phyloP scores from a whole-genome alignment of 768 basidiomycete species.

The Tylopilus subfusipes region DNA sequence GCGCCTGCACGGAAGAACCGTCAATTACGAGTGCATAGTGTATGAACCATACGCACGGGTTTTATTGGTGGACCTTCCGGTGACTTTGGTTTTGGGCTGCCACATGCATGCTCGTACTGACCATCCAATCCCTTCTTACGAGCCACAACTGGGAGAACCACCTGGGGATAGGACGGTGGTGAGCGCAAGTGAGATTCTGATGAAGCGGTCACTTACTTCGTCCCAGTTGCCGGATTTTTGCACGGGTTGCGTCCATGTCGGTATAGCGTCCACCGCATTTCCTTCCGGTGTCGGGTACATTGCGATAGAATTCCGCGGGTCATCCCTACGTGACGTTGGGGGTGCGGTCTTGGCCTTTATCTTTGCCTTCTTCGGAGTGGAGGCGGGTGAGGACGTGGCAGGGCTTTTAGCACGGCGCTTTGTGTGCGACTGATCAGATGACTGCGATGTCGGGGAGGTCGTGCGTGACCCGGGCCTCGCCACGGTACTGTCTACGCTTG shows the following conservation, averaged over 20 bases:
- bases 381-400: constrained; percentile 35
- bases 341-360: constrained; percentile 34
- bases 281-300: constrained; percentile 60
- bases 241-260: constrained; percentile 76
- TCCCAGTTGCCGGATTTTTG: constrained; percentile 76
- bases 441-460: constrained; percentile 29
- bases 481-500: constrained; percentile 40
- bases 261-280: constrained; percentile 70
- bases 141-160: constrained; percentile 81
- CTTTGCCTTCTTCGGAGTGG: constrained; percentile 41
- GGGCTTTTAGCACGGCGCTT: constrained; percentile 50
- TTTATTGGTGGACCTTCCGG: constrained; percentile 38
- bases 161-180: constrained; percentile 39
- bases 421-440: constrained; percentile 34
- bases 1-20: constrained; percentile 46
- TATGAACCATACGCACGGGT: constrained; percentile 47
- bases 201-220: constrained; percentile 47
- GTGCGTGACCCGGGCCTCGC: constrained; percentile 26
- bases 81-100: constrained; percentile 57
- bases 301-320: constrained; percentile 59
- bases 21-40: neutral
- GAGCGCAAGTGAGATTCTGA: constrained; percentile 4
- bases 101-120: constrained; percentile 64
- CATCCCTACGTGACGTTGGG: constrained; percentile 34
- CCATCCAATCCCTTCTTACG: constrained; percentile 76